A percentile compares a stretch with the other conserved stretches of the same genome.
Evolutionary conservation across 306 rosid genomes (phyloP).

Genomic region (Fagus crenata): DNA sequence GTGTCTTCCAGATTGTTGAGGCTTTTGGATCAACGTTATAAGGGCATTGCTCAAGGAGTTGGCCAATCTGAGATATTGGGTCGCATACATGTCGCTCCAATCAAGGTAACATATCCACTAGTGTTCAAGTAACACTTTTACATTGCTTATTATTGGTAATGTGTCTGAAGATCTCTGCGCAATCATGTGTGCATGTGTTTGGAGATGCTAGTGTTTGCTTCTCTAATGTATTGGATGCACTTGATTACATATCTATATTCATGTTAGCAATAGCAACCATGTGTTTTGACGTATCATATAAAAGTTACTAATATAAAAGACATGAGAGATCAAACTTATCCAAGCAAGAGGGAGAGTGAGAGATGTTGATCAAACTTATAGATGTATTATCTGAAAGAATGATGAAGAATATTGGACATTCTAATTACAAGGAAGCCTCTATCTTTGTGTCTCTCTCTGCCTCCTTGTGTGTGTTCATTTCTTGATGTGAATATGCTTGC

Average conservation of each 20-base stretch:
- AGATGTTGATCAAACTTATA: background rate
- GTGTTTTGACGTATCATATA: constrained; percentile 2
- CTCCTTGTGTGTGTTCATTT: constrained; percentile 6
- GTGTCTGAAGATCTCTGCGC: background rate
- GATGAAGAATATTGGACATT: background rate
- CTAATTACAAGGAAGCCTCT: background rate
- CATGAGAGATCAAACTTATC: background rate
- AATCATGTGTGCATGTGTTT: background rate
- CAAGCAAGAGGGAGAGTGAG: too few relatives aligned
- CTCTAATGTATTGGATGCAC: constrained; percentile 1
- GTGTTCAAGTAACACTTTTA: constrained; percentile 7
- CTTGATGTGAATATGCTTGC: background rate
- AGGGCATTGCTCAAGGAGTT: constrained; percentile 95
- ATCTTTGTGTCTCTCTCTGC: background rate
- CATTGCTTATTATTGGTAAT: background rate
- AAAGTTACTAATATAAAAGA: too few relatives aligned
- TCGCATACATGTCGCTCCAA: constrained; percentile 93
- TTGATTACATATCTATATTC: background rate
- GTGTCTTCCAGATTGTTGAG: constrained; percentile 73
- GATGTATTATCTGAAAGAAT: background rate
- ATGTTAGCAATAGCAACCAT: background rate
- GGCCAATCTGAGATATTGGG: constrained; percentile 98
- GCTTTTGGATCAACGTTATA: constrained; percentile 92
- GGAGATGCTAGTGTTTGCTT: background rate
- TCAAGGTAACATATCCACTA: constrained; percentile 62